Base-by-base conservation (phyloP, 257 asterid species). In the Solanum gracilifrons region DNA sequence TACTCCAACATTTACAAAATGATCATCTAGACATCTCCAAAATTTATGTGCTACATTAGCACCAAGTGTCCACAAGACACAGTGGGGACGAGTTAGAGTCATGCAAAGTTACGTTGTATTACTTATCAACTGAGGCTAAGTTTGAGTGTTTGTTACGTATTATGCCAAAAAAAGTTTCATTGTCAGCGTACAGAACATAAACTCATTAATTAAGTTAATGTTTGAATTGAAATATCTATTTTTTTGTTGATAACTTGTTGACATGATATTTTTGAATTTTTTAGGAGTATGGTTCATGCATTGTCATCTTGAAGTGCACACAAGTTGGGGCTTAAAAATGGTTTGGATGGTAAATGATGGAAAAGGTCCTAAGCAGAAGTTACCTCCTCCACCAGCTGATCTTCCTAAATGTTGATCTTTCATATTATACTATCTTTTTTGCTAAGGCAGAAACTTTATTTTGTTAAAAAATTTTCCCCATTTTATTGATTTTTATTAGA, bases 261-360 rank as follows among this genome's bases (percentile, higher is more conserved):
- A 35, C 37, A 75, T 84, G 1, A 48, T 35, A 21, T 35, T 37
- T 79, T 13, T 5, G 27, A 71, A 68, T 60, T 41, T 18, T 72
- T 36, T 77, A 93, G 94, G 95, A 60, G 98, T 93, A 18, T 94
- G 96, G 96, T 92, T 93, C 62, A 93, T 93, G 98, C 96, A 92
- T 51, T 94, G 98, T 88, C 96, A 93, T 87, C 85, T 94, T 92
- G 97, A 93, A 91, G 94, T 93, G 3, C 96, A 94, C 84, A 93
- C 95, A 41, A 93, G 95, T 79, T 94, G 98, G 98, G 98, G 96
- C 16, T 76, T 94, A 91, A 94, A 93, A 80, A 94, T 93, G 95
- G 94, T 94, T 31, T 94, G 96, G 96, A 66, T 94, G 75, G 96
- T 94, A 60, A 82, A 83, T 92, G 93, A 93, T 58, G 98, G 98